A percentile compares a stretch with the other conserved stretches of the same genome.
These are phyloP conservation scores for Nakazawaea pomicola DNA, from an alignment of 805 yeast genomes.

Conservation along the genomic window DNA sequence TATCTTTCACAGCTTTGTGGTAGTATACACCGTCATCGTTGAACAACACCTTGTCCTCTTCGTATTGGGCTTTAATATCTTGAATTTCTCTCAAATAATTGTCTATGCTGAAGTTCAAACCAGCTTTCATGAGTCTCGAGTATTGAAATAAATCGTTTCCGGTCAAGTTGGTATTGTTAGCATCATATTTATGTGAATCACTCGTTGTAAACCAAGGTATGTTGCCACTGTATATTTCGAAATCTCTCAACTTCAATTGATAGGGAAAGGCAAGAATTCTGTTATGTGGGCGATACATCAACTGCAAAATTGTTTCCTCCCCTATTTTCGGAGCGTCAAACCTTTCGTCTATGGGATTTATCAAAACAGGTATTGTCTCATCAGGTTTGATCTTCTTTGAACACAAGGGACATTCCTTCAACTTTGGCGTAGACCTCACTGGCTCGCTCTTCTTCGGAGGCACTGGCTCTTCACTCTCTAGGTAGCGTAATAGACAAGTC, in stretches of 20 bases:
- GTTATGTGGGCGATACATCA: slow-evolving; percentile 49
- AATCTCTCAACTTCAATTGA: slow-evolving; percentile 19
- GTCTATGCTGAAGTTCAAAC: slow-evolving; percentile 43
- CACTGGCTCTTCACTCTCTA: slow-evolving; percentile 41
- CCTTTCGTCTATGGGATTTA: slow-evolving; percentile 43
- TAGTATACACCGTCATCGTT: slow-evolving; percentile 54
- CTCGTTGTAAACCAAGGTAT: slow-evolving; percentile 48
- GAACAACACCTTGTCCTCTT: slow-evolving; percentile 56
- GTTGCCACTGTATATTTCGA: slow-evolving; percentile 27
- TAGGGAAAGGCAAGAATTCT: slow-evolving; percentile 28
- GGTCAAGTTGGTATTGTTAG: slow-evolving; percentile 20
- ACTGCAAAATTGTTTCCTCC: slow-evolving; percentile 50
- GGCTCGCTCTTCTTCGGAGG: slow-evolving; percentile 13
- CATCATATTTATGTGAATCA: slow-evolving; percentile 18
- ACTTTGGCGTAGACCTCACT: slow-evolving; percentile 35
- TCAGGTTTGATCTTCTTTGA: slow-evolving; percentile 47
- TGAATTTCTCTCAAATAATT: slow-evolving; percentile 58
- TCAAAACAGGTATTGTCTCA: slow-evolving; percentile 62
- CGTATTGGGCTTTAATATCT: slow-evolving; percentile 43
- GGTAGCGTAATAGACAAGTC: slow-evolving; percentile 70
- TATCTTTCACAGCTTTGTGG: slow-evolving; percentile 49
- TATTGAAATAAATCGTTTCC: slow-evolving; percentile 35
- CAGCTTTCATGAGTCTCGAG: slow-evolving; percentile 69
- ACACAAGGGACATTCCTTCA: slow-evolving; percentile 81
- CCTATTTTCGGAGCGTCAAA: slow-evolving; percentile 56